A percentile compares a stretch with the other conserved stretches of the same genome.
Evolutionary conservation across 768 basidiomycete genomes (phyloP).

Genomic region (Chlorophyllum brunneum): DNA sequence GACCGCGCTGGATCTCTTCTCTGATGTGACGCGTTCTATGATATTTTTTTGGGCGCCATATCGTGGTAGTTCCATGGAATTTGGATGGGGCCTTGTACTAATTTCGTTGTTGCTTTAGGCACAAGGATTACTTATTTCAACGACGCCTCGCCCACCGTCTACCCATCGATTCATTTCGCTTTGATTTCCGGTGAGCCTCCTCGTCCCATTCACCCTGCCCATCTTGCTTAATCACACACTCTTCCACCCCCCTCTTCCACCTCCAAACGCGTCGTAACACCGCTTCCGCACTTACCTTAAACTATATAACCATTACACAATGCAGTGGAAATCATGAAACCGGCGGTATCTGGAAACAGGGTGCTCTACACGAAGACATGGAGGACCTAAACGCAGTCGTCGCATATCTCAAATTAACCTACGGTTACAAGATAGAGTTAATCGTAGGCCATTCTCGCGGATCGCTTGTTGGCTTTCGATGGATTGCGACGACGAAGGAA

Average conservation of each 20-base stretch:
- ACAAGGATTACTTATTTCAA: constrained; percentile 84
- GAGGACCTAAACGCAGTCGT: constrained; percentile 67
- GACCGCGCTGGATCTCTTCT: constrained; percentile 1
- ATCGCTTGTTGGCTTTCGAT: constrained; percentile 60
- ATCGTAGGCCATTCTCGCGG: constrained; percentile 80
- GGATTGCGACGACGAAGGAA: constrained; percentile 63
- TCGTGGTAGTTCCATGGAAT: neutral
- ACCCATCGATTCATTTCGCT: constrained; percentile 78
- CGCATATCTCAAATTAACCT: constrained; percentile 49
- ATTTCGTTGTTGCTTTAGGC: constrained; percentile 39
- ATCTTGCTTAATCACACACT: too few species aligned
- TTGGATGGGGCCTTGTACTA: neutral
- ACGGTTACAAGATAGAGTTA: constrained; percentile 67
- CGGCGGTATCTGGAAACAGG: constrained; percentile 59
- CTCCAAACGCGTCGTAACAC: too few species aligned
- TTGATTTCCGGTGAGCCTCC: constrained; percentile 80
- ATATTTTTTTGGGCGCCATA: too few species aligned
- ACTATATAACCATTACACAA: constrained; percentile 2
- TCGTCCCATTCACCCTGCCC: neutral
- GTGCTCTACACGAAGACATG: constrained; percentile 55
- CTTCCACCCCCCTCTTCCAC: too few species aligned
- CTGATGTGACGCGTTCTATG: too few species aligned
- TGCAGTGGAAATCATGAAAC: constrained; percentile 67
- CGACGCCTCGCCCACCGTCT: constrained; percentile 61
- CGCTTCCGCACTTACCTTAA: too few species aligned